Percentiles rank a stretch among this genome's conserved stretches.
Evolutionary conservation across 768 basidiomycete species (phyloP).

Genomic region (Krasilnikovozyma curviuscula): DNA sequence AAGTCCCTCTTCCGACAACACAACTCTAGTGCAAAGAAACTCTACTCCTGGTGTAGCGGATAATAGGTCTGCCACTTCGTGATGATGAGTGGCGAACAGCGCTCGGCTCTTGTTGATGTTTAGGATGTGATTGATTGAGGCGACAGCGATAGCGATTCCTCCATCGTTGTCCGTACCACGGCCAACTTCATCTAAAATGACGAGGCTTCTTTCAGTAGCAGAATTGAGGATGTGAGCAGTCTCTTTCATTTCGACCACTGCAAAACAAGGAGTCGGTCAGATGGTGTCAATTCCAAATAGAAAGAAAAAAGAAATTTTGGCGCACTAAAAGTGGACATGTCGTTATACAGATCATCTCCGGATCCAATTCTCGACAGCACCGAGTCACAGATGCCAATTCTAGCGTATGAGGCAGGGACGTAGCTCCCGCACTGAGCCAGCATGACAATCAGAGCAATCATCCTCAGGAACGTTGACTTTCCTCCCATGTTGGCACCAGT

Average conservation of each 20-base stretch:
- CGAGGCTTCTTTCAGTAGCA: constrained; percentile 66
- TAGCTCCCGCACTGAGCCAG: constrained; percentile 84
- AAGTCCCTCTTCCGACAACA: no score
- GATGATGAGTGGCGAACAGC: constrained; percentile 98
- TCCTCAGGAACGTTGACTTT: constrained; percentile 81
- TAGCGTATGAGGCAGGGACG: constrained; percentile 69
- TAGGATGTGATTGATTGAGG: constrained; percentile 62
- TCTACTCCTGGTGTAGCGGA: constrained; percentile 28
- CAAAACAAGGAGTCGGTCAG: no score
- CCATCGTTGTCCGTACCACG: constrained; percentile 82
- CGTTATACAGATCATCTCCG: constrained; percentile 80
- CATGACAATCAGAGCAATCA: constrained; percentile 71
- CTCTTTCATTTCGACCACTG: constrained; percentile 89
- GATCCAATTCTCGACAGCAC: constrained; percentile 90
- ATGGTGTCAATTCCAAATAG: no score
- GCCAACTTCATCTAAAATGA: constrained; percentile 99
- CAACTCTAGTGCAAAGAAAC: no score
- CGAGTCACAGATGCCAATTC: constrained; percentile 69
- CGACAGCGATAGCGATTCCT: constrained; percentile 83
- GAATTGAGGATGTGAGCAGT: constrained; percentile 72
- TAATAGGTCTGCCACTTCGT: constrained; percentile 77
- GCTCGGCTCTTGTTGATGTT: constrained; percentile 40
- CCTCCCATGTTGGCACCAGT: constrained; percentile 72
- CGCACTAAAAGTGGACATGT: constrained; percentile 82
- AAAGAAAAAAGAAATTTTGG: no score